Evolutionary conservation across 257 asterid genomes (phyloP).

Genomic region (Petunia secreta): DNA sequence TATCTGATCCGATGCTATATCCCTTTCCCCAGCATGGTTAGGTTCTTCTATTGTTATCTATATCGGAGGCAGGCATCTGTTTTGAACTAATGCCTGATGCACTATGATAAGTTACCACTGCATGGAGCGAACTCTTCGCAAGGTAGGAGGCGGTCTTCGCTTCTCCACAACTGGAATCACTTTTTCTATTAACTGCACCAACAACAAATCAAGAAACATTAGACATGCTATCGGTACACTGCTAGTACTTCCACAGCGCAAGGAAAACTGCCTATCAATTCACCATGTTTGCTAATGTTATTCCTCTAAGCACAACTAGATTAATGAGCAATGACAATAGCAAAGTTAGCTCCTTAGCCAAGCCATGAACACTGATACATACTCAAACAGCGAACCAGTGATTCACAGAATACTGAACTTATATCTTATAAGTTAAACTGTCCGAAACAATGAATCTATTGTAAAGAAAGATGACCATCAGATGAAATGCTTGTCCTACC

Average conservation of each 20-base stretch:
- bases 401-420: neutral
- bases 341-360: neutral
- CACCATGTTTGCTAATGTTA: neutral
- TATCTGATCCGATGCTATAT: slow-evolving; percentile 6
- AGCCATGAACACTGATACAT: neutral
- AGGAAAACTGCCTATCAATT: neutral
- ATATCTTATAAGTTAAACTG: neutral
- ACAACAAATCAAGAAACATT: slow-evolving; percentile 17
- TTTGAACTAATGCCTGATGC: slow-evolving; percentile 27
- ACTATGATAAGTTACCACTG: slow-evolving; percentile 41
- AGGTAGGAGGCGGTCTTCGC: slow-evolving; percentile 53
- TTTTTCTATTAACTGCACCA: slow-evolving; percentile 72
- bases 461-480: neutral
- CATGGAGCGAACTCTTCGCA: slow-evolving; percentile 61
- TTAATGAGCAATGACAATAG: neutral
- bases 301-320: neutral
- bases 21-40: slow-evolving; percentile 15
- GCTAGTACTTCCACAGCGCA: neutral
- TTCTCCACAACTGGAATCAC: slow-evolving; percentile 79
- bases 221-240: neutral
- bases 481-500: neutral
- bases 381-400: neutral
- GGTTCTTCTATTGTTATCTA: neutral
- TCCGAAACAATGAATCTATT: neutral
- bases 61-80: slow-evolving; percentile 27